These are phyloP conservation scores for Colletotrichum sp. DNA, from an alignment of 2,329 filamentous ascomycete genomes.

Conservation along the genomic window DNA sequence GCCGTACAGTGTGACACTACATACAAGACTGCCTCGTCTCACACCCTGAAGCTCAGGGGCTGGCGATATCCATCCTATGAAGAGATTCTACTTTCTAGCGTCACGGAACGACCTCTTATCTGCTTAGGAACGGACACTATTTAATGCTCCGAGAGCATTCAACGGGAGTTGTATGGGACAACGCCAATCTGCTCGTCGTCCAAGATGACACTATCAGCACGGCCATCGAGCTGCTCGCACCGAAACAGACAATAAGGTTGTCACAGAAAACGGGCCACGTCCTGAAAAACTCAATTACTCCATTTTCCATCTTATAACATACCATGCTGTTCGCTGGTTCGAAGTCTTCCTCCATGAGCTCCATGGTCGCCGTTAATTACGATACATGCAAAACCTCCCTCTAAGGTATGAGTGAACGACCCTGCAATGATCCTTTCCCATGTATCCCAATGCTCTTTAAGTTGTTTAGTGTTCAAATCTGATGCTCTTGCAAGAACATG, in stretches of 20 bases:
- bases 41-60: too few species aligned
- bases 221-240: not conserved
- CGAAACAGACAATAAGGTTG: not conserved
- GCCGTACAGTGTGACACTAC: not conserved
- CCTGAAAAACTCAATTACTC: not conserved
- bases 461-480: not conserved
- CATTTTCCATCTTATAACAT: not conserved
- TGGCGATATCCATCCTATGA: too few species aligned
- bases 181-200: not conserved
- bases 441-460: not conserved
- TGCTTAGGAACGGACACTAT: too few species aligned
- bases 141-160: too few species aligned
- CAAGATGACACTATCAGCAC: not conserved
- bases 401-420: not conserved
- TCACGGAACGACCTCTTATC: too few species aligned
- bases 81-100: too few species aligned
- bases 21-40: not conserved
- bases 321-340: not conserved
- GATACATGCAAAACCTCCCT: not conserved
- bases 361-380: not conserved
- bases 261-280: not conserved
- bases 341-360: not conserved
- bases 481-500: constrained; percentile 29
- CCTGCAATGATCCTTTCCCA: not conserved
- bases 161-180: too few species aligned